Base-by-base conservation (phyloP, 805 yeast genomes). In the Monosporozyma servazzii region DNA sequence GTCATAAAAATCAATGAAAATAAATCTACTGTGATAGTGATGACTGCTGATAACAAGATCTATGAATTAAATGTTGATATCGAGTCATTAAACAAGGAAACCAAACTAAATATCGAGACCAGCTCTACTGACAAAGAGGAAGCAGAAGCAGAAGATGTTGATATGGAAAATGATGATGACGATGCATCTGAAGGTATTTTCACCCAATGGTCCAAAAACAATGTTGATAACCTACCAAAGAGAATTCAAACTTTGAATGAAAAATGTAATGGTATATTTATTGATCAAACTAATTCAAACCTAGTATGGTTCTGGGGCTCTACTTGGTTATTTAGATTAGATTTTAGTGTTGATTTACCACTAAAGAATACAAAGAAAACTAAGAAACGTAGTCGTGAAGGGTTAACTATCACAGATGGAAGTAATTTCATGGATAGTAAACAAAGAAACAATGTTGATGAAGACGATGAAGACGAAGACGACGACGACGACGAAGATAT, bases 271-370 rank as follows among this genome's bases (percentile, higher is more conserved):
- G 96, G 96, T 15, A 66, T 86, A 11, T 87, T 86, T 62, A 62
- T 65, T 15, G 81, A 80, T 49, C 66, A 65, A 9, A 61, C 65
- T 3, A 67, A 69, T 33, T 57, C 68, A 1, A 60, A 70, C 33
- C 74, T 79, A 51, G 70, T 85, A 15, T 91, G 96, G 96, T 68
- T 88, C n/a, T 89, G 87, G 79, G 95, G 96, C 1, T 75, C 86
- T 20, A 78, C 78, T 48, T 91, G 96, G 95, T 57, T 90, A 15
- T 78, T 84, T 3, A 86, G 78, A 64, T 76, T 91, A 48, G 91
- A 91, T 65, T 68, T 86, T 56, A 65, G 75, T 8, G 63, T 74
- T 49, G 79, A 84, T 60, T 66, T 82, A 48, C 84, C 87, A 13
- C 66, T 75, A 49, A 65, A 56, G 37, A 64, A 57, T 15, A 55